Conservation (phyloP, 2,329 filamentous ascomycete species). For the Aspergillus awamori region DNA sequence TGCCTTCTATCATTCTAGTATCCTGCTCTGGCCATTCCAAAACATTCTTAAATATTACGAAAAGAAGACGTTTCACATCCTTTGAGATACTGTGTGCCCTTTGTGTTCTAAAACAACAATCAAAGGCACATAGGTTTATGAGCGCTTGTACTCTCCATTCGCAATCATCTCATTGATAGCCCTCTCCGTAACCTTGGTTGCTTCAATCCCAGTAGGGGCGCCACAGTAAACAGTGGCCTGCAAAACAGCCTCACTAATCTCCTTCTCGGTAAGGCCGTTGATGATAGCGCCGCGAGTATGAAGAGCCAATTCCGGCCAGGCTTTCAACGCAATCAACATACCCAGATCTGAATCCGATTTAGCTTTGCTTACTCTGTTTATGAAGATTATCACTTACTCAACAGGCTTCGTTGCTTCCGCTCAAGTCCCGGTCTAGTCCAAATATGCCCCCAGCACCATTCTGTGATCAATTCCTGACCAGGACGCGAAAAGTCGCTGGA, state of each 20-base stretch:
- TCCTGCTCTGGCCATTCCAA: too few relatives aligned
- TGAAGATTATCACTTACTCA: constrained; percentile 40
- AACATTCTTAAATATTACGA: too few relatives aligned
- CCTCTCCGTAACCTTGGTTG: constrained; percentile 56
- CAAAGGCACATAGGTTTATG: background rate
- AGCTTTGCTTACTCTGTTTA: too few relatives aligned
- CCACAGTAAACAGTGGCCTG: constrained; percentile 57
- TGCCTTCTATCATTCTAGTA: too few relatives aligned
- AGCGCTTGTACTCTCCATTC: constrained; percentile 41
- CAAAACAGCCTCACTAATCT: constrained; percentile 63
- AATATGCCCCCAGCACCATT: constrained; percentile 17
- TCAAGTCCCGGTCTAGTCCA: constrained; percentile 34
- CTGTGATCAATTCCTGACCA: constrained; percentile 25
- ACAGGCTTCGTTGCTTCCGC: constrained; percentile 61
- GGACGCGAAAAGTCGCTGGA: constrained; percentile 26
- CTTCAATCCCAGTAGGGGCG: constrained; percentile 58
- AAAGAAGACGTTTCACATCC: too few relatives aligned
- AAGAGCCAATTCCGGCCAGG: constrained; percentile 60
- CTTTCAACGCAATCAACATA: constrained; percentile 66
- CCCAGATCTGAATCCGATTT: constrained; percentile 51
- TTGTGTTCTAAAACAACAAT: background rate
- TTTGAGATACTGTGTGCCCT: too few relatives aligned
- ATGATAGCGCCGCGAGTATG: constrained; percentile 66
- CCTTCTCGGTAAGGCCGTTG: constrained; percentile 63
- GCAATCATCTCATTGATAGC: constrained; percentile 56